Conservation (phyloP, 148 eudicot genomes). For the Persicaria tinctoria region DNA sequence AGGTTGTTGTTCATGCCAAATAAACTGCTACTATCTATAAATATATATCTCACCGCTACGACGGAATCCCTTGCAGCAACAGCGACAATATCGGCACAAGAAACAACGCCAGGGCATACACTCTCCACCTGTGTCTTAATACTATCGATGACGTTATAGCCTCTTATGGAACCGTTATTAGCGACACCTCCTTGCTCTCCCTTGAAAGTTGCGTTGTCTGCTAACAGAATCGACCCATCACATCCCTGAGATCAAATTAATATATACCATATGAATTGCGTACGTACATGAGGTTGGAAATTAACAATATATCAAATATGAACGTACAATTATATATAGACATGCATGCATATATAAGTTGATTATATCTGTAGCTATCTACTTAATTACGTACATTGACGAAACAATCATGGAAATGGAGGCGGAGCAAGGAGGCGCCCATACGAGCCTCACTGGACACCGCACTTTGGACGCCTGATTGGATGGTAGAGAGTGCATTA, state of each 20-base stretch:
- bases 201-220: constrained; percentile 9
- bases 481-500: constrained; percentile 11
- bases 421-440: constrained; percentile 16
- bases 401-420: constrained; percentile 18
- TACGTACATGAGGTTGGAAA: not conserved
- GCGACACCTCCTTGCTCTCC: constrained; percentile 9
- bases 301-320: not conserved
- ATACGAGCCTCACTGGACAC: constrained; percentile 11
- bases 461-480: constrained; percentile 5
- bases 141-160: constrained; percentile 12
- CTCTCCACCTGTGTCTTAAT: constrained; percentile 13
- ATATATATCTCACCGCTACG: not conserved
- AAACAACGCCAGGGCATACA: constrained; percentile 11
- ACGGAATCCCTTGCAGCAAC: constrained; percentile 17
- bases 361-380: not conserved
- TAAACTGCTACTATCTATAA: not conserved
- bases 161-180: constrained; percentile 11
- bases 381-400: constrained; percentile 6
- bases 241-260: constrained; percentile 9
- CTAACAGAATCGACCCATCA: constrained; percentile 13
- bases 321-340: not conserved
- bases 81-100: constrained; percentile 16
- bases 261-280: not conserved
- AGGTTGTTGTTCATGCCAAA: no score
- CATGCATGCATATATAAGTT: not conserved